A percentile compares a stretch with the other conserved stretches of the same genome.
Conservation (phyloP, 805 yeast genomes). For the Clavispora fructus region DNA sequence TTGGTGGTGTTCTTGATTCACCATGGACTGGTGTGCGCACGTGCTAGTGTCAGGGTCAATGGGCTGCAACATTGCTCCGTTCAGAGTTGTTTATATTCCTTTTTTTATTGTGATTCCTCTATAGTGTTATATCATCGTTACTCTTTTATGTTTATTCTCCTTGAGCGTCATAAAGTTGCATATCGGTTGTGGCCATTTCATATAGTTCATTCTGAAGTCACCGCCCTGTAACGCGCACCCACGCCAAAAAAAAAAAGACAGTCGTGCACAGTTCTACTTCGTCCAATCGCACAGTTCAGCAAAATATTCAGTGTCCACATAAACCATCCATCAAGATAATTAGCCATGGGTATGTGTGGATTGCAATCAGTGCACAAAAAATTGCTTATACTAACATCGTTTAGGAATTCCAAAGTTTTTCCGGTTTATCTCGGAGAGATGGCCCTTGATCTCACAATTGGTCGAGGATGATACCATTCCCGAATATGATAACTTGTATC, state of each 20-base stretch:
- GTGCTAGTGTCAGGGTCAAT: not conserved
- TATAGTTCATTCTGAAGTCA: not conserved
- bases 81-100: not conserved
- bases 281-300: not conserved
- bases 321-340: not conserved
- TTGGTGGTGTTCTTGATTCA: no score
- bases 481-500: conserved; percentile 88
- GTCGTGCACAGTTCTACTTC: conserved; percentile 2
- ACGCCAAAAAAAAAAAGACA: not conserved
- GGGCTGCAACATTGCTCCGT: not conserved
- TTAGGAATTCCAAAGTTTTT: conserved; percentile 93
- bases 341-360: conserved; percentile 7
- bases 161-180: not conserved
- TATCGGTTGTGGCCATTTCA: not conserved
- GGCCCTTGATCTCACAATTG: conserved; percentile 91
- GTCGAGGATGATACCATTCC: conserved; percentile 80
- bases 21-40: not conserved
- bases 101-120: not conserved
- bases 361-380: not conserved
- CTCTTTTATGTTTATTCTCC: not conserved
- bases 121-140: not conserved
- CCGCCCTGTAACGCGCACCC: not conserved
- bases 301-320: not conserved
- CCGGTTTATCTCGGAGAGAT: conserved; percentile 95
- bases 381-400: not conserved